These are phyloP conservation scores for Cercospora beticola DNA, from an alignment of 2,329 filamentous ascomycete genomes.

Conservation along the genomic window DNA sequence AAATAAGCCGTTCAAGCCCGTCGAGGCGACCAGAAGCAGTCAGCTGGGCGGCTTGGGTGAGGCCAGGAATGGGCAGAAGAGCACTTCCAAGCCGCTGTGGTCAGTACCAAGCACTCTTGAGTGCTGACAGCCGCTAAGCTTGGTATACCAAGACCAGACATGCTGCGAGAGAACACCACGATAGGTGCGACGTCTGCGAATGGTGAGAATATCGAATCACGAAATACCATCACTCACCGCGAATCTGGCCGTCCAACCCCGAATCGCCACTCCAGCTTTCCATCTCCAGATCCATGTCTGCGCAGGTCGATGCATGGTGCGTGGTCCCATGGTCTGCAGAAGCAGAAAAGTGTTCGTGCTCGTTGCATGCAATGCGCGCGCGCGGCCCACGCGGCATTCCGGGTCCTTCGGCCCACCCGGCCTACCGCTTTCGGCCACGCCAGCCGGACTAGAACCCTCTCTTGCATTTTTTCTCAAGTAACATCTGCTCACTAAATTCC, in stretches of 20 bases:
- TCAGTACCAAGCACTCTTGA: conserved; percentile 14
- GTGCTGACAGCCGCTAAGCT: background rate
- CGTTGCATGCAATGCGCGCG: background rate
- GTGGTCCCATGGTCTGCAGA: conserved; percentile 4
- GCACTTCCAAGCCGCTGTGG: background rate
- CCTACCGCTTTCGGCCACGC: background rate
- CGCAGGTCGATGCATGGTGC: background rate
- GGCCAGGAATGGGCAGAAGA: background rate
- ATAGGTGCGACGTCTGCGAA: background rate
- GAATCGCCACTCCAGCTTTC: background rate
- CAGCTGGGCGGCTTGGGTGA: background rate
- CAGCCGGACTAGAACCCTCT: conserved; percentile 3
- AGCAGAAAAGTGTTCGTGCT: background rate
- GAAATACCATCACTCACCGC: background rate
- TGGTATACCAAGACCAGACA: background rate
- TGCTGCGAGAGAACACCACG: background rate
- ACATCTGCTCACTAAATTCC: background rate
- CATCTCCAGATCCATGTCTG: background rate
- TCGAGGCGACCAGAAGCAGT: background rate
- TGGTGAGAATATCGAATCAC: background rate
- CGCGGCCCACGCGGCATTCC: background rate
- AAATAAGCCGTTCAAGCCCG: background rate
- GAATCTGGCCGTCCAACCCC: background rate
- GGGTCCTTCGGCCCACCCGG: conserved; percentile 1
- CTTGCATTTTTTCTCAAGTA: conserved; percentile 11